Evolutionary conservation across 2,329 filamentous ascomycete genomes (phyloP), one percentile per base, ranked within the genome.

Genomic region (Juglanconis oblonga): DNA sequence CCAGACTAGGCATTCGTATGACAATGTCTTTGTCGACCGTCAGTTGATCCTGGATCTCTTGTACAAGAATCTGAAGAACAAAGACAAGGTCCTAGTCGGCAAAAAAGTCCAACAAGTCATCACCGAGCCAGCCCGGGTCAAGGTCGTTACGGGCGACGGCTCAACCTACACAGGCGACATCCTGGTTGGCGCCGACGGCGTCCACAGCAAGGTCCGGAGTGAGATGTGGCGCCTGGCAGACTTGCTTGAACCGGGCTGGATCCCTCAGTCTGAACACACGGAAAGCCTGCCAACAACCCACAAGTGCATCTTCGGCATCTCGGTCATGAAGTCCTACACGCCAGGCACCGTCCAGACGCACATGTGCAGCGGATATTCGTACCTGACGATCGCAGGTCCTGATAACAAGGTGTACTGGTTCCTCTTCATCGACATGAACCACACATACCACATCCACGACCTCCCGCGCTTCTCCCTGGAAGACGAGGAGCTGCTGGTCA

Each of bases 11-110:
- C 67, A 72, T 36, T 70, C 70, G n/a, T 77, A 75, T 59, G 65
- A 67, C 0, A 58, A 68, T 1, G 60, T 68, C 0, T 76, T 77
- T 45, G 64, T 78, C 4, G 74, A 77, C 57, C 68, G 76, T 0
- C 70, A 74, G 32, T 61, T 64, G 55, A 56, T 77, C 0, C 55
- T 79, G 1, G 62, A 72, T 47, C 59, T 69, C 0, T 58, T 79
- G 0, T 74, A 75, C 52, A 62, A 72, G 4, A 66, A 72, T 0
- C 55, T 78, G 0, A 36, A 67, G 29, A 58, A 73, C 45, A 78
- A 73, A 47, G 65, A 69, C 1, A 72, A 69, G 13, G 64, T 77
- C 2, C 40, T 69, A 3, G 66, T 68, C 0, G 67, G 66, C 5
- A 70, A 70, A 36, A 63, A 63, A 4, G 70, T 77, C 6, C 52